Evolutionary conservation across 169 alveolate genomes (phyloP).

Genomic region (Eimeria acervulina): DNA sequence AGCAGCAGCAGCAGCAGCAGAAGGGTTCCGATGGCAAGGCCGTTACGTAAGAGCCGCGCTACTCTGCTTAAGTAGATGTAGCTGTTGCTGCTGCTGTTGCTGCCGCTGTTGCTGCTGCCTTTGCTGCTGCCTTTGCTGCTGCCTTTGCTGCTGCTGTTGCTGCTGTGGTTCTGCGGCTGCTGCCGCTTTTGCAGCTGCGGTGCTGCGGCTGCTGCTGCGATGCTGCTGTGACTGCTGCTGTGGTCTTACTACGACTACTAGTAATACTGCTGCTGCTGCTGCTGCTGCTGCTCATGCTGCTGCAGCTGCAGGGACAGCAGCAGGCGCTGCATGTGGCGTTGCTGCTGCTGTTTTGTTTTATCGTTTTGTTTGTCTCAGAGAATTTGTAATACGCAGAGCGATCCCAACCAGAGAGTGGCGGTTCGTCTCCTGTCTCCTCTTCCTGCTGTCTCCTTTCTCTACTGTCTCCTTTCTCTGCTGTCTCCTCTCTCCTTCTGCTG

Average conservation of each 20-base stretch:
- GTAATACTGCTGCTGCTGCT: too few relatives aligned
- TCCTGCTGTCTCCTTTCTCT: neutral
- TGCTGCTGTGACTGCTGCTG: neutral
- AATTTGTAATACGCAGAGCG: too few relatives aligned
- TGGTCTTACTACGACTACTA: too few relatives aligned
- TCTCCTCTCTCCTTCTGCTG: too few relatives aligned
- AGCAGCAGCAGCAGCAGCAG: conserved; percentile 5
- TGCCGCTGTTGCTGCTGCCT: conserved; percentile 14
- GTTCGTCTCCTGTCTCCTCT: neutral
- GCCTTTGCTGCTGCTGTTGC: neutral
- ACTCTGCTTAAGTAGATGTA: neutral
- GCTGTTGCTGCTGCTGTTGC: conserved; percentile 25
- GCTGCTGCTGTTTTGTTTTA: neutral
- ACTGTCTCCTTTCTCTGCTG: too few relatives aligned
- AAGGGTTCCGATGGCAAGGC: neutral
- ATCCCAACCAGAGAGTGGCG: too few relatives aligned
- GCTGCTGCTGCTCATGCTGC: too few relatives aligned
- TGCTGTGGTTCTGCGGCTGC: conserved; percentile 9
- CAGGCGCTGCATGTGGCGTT: too few relatives aligned
- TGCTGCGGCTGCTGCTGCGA: neutral
- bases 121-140: conserved; percentile 15
- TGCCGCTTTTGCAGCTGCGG: neutral
- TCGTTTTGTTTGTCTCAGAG: neutral
- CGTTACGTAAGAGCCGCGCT: neutral
- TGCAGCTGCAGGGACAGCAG: too few relatives aligned